These are phyloP conservation scores for Endocalyx cinctus DNA, from an alignment of 2,329 filamentous ascomycete genomes.

Conservation along the genomic window DNA sequence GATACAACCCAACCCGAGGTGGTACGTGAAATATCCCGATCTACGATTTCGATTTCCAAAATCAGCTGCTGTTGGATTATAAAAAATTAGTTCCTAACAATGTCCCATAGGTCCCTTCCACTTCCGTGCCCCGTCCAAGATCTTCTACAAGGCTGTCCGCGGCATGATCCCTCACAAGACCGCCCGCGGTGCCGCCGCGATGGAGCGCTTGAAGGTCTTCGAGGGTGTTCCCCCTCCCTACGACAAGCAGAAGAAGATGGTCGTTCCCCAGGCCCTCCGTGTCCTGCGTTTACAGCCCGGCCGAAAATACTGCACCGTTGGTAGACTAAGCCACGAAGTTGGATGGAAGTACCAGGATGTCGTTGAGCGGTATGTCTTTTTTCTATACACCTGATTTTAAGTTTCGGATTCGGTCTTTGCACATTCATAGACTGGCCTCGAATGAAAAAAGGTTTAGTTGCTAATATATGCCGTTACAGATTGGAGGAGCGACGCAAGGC, in stretches of 20 bases:
- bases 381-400: slow-evolving; percentile 2
- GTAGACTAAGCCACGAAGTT: slow-evolving; percentile 96
- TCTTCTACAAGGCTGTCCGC: slow-evolving; percentile 99
- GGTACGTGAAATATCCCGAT: slow-evolving; percentile 53
- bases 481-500: slow-evolving; percentile 99
- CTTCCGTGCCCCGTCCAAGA: slow-evolving; percentile 97
- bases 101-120: slow-evolving; percentile 82
- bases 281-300: slow-evolving; percentile 96
- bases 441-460: too few species aligned
- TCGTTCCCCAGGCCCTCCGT: slow-evolving; percentile 96
- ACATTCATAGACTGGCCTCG: too few species aligned
- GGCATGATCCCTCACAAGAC: slow-evolving; percentile 99
- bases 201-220: slow-evolving; percentile 99
- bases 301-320: slow-evolving; percentile 99
- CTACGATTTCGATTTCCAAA: slow-evolving; percentile 12
- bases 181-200: slow-evolving; percentile 87
- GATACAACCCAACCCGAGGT: slow-evolving; percentile 98
- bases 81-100: slow-evolving; percentile 23
- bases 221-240: slow-evolving; percentile 98
- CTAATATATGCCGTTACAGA: too few species aligned
- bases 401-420: slow-evolving; percentile 3
- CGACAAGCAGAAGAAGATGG: slow-evolving; percentile 99
- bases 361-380: slow-evolving; percentile 77
- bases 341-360: slow-evolving; percentile 99
- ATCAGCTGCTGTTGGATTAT: slow-evolving; percentile 3